Evolutionary conservation across 2,329 filamentous ascomycete species (phyloP).

Genomic region (Rutstroemia sp.): DNA sequence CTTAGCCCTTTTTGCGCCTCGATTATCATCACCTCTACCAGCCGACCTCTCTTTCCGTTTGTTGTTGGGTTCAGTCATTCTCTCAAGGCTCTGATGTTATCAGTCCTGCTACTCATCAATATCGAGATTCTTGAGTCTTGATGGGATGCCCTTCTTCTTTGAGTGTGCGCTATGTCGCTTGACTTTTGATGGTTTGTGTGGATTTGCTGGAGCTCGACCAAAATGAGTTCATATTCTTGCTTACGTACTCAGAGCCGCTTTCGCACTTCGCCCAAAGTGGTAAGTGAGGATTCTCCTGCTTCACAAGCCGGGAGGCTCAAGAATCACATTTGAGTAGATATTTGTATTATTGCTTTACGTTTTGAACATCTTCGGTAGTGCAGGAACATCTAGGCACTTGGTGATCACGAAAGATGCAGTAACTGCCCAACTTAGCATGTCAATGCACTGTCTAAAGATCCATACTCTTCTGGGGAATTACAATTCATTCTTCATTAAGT

Average conservation of each 20-base stretch:
- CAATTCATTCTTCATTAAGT: neutral
- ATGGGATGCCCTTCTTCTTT: neutral
- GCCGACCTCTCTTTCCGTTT: conserved; percentile 13
- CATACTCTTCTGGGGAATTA: neutral
- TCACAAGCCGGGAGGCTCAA: neutral
- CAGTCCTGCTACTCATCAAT: neutral
- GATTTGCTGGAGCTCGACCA: neutral
- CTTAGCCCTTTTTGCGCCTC: conserved; percentile 12
- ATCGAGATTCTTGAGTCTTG: neutral
- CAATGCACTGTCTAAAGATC: no score
- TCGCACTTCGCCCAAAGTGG: neutral
- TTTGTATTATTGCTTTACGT: no score
- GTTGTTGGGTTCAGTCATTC: conserved; percentile 7
- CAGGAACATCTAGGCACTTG: no score
- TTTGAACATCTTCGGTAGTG: no score
- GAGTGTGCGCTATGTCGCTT: no score
- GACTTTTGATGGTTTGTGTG: no score
- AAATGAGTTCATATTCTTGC: neutral
- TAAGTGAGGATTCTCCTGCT: neutral
- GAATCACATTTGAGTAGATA: no score
- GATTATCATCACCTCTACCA: neutral
- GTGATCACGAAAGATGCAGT: no score
- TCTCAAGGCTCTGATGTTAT: neutral
- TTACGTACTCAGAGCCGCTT: neutral
- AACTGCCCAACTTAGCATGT: no score